Evolutionary conservation across 2,329 filamentous ascomycete genomes (phyloP), one percentile per base, ranked within the genome.

Genomic region (Dothistroma septosporum): DNA sequence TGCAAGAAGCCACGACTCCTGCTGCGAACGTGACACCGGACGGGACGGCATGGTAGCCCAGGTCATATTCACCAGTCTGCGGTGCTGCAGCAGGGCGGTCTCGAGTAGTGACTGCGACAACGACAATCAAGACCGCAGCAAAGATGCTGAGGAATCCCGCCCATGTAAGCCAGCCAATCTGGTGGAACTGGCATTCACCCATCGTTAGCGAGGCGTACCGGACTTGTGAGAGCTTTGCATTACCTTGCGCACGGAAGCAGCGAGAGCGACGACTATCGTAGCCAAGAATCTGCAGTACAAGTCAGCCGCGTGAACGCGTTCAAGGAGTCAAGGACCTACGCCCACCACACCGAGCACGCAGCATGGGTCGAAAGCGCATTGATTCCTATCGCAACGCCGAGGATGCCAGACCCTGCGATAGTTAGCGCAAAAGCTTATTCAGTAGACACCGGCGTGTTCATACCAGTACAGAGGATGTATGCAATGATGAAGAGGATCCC

Each of bases 131-230:
- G 35, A 74, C 73, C 6, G 85, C 84, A 16, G 79, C 73, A 64
- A 83, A 86, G 41, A 87, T 80, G 31, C 80, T 83, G 4, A 79
- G 60, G 66, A 87, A 86, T 0, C 85, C 85, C 11, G 78, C 79
- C 80, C 83, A 87, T 0, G 83, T 85, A 48, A 87, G 73, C 82
- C 83, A 87, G 2, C 81, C 83, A 60, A 87, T 82, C 66, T 85
- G 82, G 55, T 83, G 78, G 65, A 86, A 82, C 59, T 44, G 41
- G 14, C 35, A 16, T 7, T 19, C 41, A n/a, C 2, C 3, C 19
- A n/a, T n/a, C 11, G 9, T 44, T 8, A 44, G 41, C 41, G 14
- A 19, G 14, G 41, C 14, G 8, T 44, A n/a, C 16, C 14, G n/a
- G 3, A 19, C 8, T 44, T 16, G 14, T 44, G 41, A 19, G 14